These are phyloP conservation scores for Phytophthora lateralis DNA, from an alignment of 352 stramenopile species.

Conservation along the genomic window DNA sequence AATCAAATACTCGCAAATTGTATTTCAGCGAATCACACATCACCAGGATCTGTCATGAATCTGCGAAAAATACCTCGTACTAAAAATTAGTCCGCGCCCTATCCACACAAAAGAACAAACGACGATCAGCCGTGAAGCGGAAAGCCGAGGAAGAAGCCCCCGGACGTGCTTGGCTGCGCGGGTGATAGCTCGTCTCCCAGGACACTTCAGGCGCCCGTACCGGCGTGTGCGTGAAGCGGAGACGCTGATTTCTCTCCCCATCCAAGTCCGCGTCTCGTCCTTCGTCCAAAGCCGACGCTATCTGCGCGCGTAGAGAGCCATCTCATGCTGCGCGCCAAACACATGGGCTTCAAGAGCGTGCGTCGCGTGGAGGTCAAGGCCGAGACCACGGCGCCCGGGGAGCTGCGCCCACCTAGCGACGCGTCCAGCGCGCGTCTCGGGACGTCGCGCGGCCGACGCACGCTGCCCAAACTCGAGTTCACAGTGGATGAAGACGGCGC, in stretches of 20 bases:
- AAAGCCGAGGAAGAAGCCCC: constrained; percentile 9
- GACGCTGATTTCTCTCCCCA: neutral
- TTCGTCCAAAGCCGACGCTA: constrained; percentile 12
- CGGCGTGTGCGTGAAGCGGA: constrained; percentile 1
- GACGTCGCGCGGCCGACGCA: constrained; percentile 63
- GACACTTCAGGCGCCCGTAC: neutral
- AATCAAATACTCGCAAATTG: neutral
- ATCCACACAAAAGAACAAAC: constrained; percentile 36
- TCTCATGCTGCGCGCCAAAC: constrained; percentile 74
- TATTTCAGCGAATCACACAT: constrained; percentile 10
- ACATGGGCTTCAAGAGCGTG: constrained; percentile 85
- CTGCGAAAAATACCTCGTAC: constrained; percentile 20
- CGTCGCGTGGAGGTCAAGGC: constrained; percentile 86
- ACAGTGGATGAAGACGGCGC: constrained; percentile 83
- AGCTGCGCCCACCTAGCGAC: constrained; percentile 77
- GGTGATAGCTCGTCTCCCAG: constrained; percentile 21
- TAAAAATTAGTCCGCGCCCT: constrained; percentile 2
- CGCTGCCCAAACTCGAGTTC: constrained; percentile 86
- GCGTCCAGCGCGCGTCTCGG: constrained; percentile 64
- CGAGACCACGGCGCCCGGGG: constrained; percentile 82
- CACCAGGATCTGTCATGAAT: neutral
- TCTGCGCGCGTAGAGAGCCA: constrained; percentile 2
- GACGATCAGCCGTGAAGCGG: constrained; percentile 31
- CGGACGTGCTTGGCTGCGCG: constrained; percentile 23
- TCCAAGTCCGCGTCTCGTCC: constrained; percentile 1